These are phyloP conservation scores for Daldinia loculata DNA, from an alignment of 495 filamentous ascomycete species.

Conservation along the genomic window DNA sequence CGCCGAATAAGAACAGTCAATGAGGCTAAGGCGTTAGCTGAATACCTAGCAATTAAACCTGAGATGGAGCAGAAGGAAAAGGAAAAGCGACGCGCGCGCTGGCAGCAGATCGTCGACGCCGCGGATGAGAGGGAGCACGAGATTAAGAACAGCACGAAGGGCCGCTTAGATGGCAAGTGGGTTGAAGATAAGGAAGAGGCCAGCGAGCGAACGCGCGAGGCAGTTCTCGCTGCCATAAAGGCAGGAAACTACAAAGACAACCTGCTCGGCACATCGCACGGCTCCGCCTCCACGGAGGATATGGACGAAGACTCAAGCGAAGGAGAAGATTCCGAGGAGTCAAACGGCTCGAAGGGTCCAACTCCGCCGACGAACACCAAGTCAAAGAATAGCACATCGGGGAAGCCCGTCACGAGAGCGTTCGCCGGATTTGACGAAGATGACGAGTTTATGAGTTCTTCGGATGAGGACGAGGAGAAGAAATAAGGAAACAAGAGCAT, in stretches of 20 bases:
- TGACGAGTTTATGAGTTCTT: conserved; percentile 85
- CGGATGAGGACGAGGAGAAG: conserved; percentile 63
- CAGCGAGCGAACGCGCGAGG: conserved; percentile 82
- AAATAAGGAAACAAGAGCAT: conserved; percentile 4
- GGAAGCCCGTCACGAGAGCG: conserved; percentile 58
- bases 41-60: conserved; percentile 94
- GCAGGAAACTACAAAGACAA: conserved; percentile 67
- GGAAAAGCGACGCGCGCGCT: conserved; percentile 78
- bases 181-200: conserved; percentile 90
- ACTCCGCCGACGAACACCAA: conserved; percentile 49
- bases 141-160: conserved; percentile 72
- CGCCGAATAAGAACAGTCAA: conserved; percentile 89
- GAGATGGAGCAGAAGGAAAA: conserved; percentile 95
- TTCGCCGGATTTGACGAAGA: conserved; percentile 93
- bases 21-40: conserved; percentile 92
- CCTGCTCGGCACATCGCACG: conserved; percentile 54
- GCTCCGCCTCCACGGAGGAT: conserved; percentile 55
- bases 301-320: conserved; percentile 49
- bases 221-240: conserved; percentile 80
- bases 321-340: conserved; percentile 47
- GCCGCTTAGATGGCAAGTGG: conserved; percentile 87
- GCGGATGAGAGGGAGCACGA: conserved; percentile 85
- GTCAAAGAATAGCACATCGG: conserved; percentile 53
- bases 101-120: conserved; percentile 83
- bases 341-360: conserved; percentile 48